Evolutionary conservation across 2,329 filamentous ascomycete genomes (phyloP).

Genomic region (Aspergillus melleus): DNA sequence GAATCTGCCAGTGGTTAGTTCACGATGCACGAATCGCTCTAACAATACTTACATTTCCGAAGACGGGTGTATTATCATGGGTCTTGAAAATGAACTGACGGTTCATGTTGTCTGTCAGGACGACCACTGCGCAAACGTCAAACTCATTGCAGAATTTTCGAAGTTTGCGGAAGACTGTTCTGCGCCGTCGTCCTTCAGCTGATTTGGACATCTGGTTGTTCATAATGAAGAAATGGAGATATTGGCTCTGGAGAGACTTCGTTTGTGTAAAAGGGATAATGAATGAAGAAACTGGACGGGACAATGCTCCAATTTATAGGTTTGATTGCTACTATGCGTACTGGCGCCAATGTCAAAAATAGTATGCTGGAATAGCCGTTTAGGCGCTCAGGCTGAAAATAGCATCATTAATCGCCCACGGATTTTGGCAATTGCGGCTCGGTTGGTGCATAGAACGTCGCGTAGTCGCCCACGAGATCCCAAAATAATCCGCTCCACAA

Average conservation of each 20-base stretch:
- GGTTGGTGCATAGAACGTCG: neutral
- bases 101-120: conserved; percentile 8
- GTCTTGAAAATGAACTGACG: conserved; percentile 17
- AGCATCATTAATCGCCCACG: neutral
- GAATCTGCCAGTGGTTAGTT: too few species aligned
- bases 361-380: neutral
- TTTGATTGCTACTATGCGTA: neutral
- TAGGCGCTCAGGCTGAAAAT: neutral
- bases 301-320: neutral
- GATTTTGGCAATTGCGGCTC: neutral
- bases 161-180: conserved; percentile 11
- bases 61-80: conserved; percentile 10
- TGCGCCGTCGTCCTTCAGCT: conserved; percentile 9
- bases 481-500: too few species aligned
- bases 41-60: conserved; percentile 6
- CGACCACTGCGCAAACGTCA: conserved; percentile 5
- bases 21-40: neutral
- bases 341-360: neutral
- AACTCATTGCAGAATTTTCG: conserved; percentile 8
- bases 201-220: neutral
- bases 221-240: neutral
- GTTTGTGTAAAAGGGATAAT: neutral
- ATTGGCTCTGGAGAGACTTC: neutral
- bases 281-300: neutral
- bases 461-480: neutral